These are phyloP conservation scores for Phytopythium mirpurense DNA, from an alignment of 352 stramenopile species.

Conservation along the genomic window DNA sequence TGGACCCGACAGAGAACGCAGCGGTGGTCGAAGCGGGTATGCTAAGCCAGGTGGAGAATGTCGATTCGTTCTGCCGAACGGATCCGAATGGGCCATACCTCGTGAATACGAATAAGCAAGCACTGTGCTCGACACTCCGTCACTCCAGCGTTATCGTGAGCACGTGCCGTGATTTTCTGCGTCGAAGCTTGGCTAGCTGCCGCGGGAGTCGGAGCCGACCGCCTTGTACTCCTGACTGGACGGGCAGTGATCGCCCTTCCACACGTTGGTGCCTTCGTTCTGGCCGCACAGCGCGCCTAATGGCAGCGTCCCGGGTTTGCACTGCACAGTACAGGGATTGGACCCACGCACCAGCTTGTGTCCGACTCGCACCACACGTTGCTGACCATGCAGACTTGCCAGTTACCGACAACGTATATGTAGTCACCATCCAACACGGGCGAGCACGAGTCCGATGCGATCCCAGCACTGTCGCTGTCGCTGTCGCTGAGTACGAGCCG, in stretches of 20 bases:
- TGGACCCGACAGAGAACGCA: too few species aligned
- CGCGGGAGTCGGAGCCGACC: slow-evolving; percentile 21
- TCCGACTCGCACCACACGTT: slow-evolving; percentile 9
- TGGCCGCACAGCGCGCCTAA: slow-evolving; percentile 25
- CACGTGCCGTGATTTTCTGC: too few species aligned
- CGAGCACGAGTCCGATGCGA: neutral
- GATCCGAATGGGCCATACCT: too few species aligned
- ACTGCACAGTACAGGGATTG: slow-evolving; percentile 30
- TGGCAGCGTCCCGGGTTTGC: slow-evolving; percentile 16
- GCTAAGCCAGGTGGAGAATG: too few species aligned
- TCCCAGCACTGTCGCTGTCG: neutral
- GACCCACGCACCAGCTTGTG: slow-evolving; percentile 16
- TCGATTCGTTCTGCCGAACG: too few species aligned
- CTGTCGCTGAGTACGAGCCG: neutral
- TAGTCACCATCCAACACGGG: neutral
- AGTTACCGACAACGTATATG: slow-evolving; percentile 15
- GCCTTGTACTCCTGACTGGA: slow-evolving; percentile 19
- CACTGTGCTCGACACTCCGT: too few species aligned
- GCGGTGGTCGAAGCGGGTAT: too few species aligned
- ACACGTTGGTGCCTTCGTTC: slow-evolving; percentile 28
- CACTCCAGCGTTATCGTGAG: too few species aligned
- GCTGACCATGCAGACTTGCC: slow-evolving; percentile 12
- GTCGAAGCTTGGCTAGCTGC: slow-evolving; percentile 5
- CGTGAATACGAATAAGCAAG: too few species aligned
- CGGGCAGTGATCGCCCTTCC: slow-evolving; percentile 26